Evolutionary conservation across 2,329 filamentous ascomycete species (phyloP).

Genomic region (Aspergillus sp.): DNA sequence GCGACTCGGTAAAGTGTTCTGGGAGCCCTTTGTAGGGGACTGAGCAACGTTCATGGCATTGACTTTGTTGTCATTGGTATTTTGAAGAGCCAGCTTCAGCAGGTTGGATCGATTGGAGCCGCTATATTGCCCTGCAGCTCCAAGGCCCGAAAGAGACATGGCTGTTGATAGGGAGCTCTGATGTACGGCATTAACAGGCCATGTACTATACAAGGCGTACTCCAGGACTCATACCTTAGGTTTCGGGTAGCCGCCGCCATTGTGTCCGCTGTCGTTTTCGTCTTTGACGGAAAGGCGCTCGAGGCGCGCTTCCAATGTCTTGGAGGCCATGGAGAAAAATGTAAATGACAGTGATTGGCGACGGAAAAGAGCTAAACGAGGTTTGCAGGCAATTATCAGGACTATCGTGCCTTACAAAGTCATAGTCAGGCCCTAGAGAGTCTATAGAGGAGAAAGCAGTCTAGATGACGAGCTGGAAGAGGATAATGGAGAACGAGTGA

Average conservation of each 20-base stretch:
- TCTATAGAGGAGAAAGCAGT: neutral
- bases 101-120: conserved; percentile 73
- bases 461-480: conserved; percentile 6
- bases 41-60: conserved; percentile 56
- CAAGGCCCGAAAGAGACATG: conserved; percentile 52
- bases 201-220: neutral
- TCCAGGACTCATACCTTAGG: conserved; percentile 63
- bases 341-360: conserved; percentile 4
- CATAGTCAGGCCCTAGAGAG: neutral
- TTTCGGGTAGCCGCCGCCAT: conserved; percentile 64
- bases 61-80: conserved; percentile 64
- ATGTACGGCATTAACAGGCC: conserved; percentile 21
- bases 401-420: neutral
- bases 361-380: conserved; percentile 11
- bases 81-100: conserved; percentile 81
- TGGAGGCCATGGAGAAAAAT: conserved; percentile 64
- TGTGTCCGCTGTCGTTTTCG: conserved; percentile 70
- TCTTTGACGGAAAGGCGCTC: conserved; percentile 88
- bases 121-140: conserved; percentile 42
- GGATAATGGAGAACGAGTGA: conserved; percentile 9
- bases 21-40: conserved; percentile 66
- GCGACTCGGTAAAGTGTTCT: conserved; percentile 37
- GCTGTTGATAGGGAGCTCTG: conserved; percentile 51
- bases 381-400: conserved; percentile 4
- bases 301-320: conserved; percentile 80